These are phyloP conservation scores for Diaporthe batatas DNA, from an alignment of 2,329 filamentous ascomycete species.

Conservation along the genomic window DNA sequence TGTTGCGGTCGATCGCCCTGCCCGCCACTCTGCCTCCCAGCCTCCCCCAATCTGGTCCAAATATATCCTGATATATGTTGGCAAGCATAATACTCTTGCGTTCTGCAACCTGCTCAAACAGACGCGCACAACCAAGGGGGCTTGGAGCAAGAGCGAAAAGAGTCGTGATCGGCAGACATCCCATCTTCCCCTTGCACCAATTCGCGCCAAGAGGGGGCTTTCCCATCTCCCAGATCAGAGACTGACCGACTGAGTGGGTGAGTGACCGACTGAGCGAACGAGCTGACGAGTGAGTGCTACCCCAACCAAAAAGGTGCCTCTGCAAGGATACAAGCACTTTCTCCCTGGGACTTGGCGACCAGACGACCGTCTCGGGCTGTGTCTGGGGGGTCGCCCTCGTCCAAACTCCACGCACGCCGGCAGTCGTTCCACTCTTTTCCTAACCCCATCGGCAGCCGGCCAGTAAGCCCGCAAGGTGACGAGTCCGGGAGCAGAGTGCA, in stretches of 20 bases:
- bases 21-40: conserved; percentile 2
- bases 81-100: conserved; percentile 15
- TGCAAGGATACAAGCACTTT: conserved; percentile 24
- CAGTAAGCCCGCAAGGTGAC: conserved; percentile 19
- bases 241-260: background rate
- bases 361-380: conserved; percentile 30
- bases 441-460: conserved; percentile 15
- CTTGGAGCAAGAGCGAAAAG: background rate
- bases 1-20: conserved; percentile 1
- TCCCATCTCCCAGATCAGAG: background rate
- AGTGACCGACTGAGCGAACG: background rate
- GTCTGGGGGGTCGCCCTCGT: conserved; percentile 13
- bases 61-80: conserved; percentile 8
- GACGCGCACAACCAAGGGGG: background rate
- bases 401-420: conserved; percentile 30
- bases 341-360: conserved; percentile 30
- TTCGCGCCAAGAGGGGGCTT: conserved; percentile 4
- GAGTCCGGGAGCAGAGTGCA: conserved; percentile 8
- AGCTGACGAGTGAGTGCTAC: conserved; percentile 12
- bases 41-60: conserved; percentile 1
- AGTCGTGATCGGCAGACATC: conserved; percentile 12
- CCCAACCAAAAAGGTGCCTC: background rate
- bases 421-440: conserved; percentile 18
- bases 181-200: conserved; percentile 6
- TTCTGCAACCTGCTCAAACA: conserved; percentile 25